A percentile compares a stretch with the other conserved stretches of the same genome.
Conservation (phyloP, 2,329 filamentous ascomycete genomes). For the Hypoxylon sp. region DNA sequence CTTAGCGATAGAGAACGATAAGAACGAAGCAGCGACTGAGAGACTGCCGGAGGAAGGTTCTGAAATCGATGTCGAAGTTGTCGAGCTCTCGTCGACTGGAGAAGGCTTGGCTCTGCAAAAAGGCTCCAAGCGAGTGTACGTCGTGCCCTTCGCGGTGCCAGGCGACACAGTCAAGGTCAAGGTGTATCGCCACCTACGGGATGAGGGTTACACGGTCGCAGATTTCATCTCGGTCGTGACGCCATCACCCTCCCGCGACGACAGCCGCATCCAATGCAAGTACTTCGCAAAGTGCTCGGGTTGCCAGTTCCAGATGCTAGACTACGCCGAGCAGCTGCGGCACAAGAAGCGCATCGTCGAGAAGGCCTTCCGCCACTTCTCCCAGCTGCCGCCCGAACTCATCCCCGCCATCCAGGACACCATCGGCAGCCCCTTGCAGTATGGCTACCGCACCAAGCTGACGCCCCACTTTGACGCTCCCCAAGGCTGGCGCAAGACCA, state of each 20-base stretch:
- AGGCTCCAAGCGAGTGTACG: conserved; percentile 77
- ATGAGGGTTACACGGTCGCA: conserved; percentile 77
- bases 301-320: conserved; percentile 97
- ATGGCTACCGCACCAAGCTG: conserved; percentile 94
- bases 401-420: conserved; percentile 85
- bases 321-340: conserved; percentile 85
- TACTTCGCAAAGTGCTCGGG: conserved; percentile 92
- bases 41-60: conserved; percentile 73
- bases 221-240: conserved; percentile 84
- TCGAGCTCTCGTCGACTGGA: conserved; percentile 88
- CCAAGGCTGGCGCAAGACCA: conserved; percentile 66
- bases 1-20: conserved; percentile 44
- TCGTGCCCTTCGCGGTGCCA: conserved; percentile 88
- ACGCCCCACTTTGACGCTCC: conserved; percentile 95
- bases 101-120: conserved; percentile 85
- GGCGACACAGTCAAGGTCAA: conserved; percentile 86
- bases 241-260: conserved; percentile 81
- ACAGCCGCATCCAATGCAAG: conserved; percentile 79
- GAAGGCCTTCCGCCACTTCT: conserved; percentile 93
- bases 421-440: conserved; percentile 89
- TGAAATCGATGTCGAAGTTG: conserved; percentile 85
- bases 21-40: conserved; percentile 40
- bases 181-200: conserved; percentile 76
- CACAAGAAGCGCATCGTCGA: conserved; percentile 90
- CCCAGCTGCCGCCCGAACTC: conserved; percentile 78